phyloP scores from a whole-genome alignment of 2,329 filamentous ascomycete genomes.

The Fusarium sp. region DNA sequence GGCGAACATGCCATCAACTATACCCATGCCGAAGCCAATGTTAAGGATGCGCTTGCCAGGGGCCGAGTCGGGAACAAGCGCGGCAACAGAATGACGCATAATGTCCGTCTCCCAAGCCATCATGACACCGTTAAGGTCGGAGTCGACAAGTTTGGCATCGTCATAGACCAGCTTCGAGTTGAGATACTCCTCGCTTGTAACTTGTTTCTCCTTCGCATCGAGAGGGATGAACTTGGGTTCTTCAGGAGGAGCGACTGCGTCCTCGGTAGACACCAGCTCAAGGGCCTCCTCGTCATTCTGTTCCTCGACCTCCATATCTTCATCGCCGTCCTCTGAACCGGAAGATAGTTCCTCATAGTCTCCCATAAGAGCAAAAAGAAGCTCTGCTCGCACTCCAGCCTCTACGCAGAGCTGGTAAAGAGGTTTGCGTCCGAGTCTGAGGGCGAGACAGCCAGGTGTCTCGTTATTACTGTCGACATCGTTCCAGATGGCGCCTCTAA shows the following conservation, averaged over 20 bases:
- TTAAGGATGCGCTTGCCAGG: slow-evolving; percentile 80
- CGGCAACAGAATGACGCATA: slow-evolving; percentile 81
- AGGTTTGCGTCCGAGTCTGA: slow-evolving; percentile 73
- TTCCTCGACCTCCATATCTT: slow-evolving; percentile 62
- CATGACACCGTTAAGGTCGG: slow-evolving; percentile 87
- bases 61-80: slow-evolving; percentile 64
- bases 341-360: slow-evolving; percentile 81
- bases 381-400: slow-evolving; percentile 89
- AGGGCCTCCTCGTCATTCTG: slow-evolving; percentile 57
- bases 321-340: slow-evolving; percentile 64
- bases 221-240: slow-evolving; percentile 53
- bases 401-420: slow-evolving; percentile 89
- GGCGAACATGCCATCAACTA: slow-evolving; percentile 83
- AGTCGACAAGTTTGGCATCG: slow-evolving; percentile 77
- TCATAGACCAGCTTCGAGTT: slow-evolving; percentile 74
- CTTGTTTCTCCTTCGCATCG: slow-evolving; percentile 58
- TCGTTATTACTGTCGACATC: slow-evolving; percentile 88
- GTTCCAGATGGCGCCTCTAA: slow-evolving; percentile 97
- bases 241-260: slow-evolving; percentile 50
- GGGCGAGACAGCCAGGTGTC: slow-evolving; percentile 90
- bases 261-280: slow-evolving; percentile 49
- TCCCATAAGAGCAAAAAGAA: slow-evolving; percentile 85
- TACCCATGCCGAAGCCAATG: slow-evolving; percentile 92
- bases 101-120: slow-evolving; percentile 93
- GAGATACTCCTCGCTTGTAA: slow-evolving; percentile 77